Evolutionary conservation across 2,329 filamentous ascomycete species (phyloP), one percentile per base, ranked within the genome.

Genomic region (Leptographium galeiforme): DNA sequence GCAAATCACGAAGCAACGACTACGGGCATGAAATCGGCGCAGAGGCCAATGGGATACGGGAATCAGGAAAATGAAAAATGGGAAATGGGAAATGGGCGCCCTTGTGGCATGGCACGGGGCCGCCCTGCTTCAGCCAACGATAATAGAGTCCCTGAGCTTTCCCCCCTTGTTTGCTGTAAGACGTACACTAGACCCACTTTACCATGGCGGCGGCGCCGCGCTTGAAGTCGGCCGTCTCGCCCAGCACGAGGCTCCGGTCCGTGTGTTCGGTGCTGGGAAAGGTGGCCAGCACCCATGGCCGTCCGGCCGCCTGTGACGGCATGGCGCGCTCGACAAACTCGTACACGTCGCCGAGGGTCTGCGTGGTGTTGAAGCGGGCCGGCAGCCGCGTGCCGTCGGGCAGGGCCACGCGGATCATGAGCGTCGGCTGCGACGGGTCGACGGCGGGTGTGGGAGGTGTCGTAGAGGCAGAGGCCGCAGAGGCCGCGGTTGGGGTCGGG

Each of bases 261-360:
- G 76, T 82, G 58, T 91, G 78, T 52, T 91, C 85, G 69, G 88
- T 89, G 63, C 81, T 88, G 6, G 87, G 87, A 67, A 93, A 93
- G 0, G 87, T 91, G 0, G 87, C 93, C 45, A 94, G 71, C 3
- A 87, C 84, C 74, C 85, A 93, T 5, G 74, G 61, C n/a, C 87
- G 76, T 40, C 68, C 64, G 39, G 70, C 70, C 41, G 68, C 63
- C 34, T 71, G 70, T 50, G 78, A 76, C 8, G 81, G 65, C 32
- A 78, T 82, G 0, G 85, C 77, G n/a, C 76, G 73, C 55, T 78
- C 71, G 56, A 91, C 79, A 61, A 91, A 91, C 10, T 74, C 72
- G 66, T 93, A 91, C 10, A 94, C 76, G 59, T 91, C 84, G 16
- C 81, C 84, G 48, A 94, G 70, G 0, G 87, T 93, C 61, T 89